Conservation (phyloP, 441 rosid genomes). For the Pelargonium cotyledonis region DNA sequence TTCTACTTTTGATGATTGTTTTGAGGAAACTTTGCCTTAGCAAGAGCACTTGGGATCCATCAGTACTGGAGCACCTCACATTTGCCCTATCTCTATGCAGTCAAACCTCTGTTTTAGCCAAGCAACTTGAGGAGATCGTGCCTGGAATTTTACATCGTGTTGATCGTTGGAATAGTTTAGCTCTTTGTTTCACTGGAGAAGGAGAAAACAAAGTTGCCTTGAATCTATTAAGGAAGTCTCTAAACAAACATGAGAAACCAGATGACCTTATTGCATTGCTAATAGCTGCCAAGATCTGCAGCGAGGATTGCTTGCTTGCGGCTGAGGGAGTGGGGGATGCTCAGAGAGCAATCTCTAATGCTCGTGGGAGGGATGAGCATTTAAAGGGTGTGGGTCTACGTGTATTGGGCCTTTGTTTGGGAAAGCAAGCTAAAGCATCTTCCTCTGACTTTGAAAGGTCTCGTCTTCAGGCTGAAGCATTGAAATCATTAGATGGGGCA, state of each 20-base stretch:
- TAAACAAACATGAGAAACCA: slow-evolving; percentile 69
- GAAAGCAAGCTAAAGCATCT: slow-evolving; percentile 64
- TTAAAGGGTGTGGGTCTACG: slow-evolving; percentile 69
- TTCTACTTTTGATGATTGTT: slow-evolving; percentile 79
- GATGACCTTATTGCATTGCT: slow-evolving; percentile 59
- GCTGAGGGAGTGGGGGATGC: slow-evolving; percentile 78
- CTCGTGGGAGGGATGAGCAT: slow-evolving; percentile 61
- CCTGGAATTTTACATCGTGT: slow-evolving; percentile 77
- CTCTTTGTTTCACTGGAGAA: slow-evolving; percentile 62
- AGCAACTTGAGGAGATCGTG: slow-evolving; percentile 72
- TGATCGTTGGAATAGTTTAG: slow-evolving; percentile 78
- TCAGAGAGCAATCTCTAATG: slow-evolving; percentile 48
- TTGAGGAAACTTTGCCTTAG: slow-evolving; percentile 59
- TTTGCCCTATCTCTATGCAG: slow-evolving; percentile 69
- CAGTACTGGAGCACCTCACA: slow-evolving; percentile 73
- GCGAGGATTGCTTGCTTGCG: slow-evolving; percentile 62
- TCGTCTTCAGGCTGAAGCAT: slow-evolving; percentile 63
- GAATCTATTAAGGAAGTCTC: slow-evolving; percentile 71
- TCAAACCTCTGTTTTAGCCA: slow-evolving; percentile 66
- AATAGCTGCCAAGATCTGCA: slow-evolving; percentile 78
- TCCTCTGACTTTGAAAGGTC: slow-evolving; percentile 82
- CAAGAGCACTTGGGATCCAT: slow-evolving; percentile 67
- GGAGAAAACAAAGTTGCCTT: slow-evolving; percentile 54
- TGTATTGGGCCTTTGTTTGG: slow-evolving; percentile 78
- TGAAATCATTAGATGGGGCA: slow-evolving; percentile 69